Evolutionary conservation across 495 filamentous ascomycete genomes (phyloP).

Genomic region (Xylaria flabelliformis): DNA sequence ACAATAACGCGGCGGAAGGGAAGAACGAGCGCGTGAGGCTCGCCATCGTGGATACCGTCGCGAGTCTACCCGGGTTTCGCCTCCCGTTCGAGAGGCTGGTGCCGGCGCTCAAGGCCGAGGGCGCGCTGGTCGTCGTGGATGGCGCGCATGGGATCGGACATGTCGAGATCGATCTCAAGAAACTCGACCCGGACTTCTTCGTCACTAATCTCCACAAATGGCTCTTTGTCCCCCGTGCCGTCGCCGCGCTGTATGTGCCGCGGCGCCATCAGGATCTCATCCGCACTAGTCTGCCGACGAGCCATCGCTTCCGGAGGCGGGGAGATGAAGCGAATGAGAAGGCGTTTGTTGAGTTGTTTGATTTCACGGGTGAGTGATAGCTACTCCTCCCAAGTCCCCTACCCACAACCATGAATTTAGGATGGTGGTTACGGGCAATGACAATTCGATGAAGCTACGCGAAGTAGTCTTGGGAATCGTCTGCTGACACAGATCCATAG

Average conservation of each 20-base stretch:
- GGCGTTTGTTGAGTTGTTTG: constrained; percentile 32
- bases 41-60: constrained; percentile 81
- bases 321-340: not conserved
- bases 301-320: constrained; percentile 55
- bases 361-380: constrained; percentile 33
- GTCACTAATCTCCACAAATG: constrained; percentile 90
- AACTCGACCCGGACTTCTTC: constrained; percentile 81
- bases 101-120: constrained; percentile 65
- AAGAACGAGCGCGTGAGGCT: constrained; percentile 57
- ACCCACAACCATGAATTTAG: too few species aligned
- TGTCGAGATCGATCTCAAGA: constrained; percentile 67
- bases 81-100: constrained; percentile 78
- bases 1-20: constrained; percentile 40
- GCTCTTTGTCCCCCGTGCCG: constrained; percentile 83
- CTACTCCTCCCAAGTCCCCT: not conserved
- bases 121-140: constrained; percentile 71
- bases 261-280: constrained; percentile 73
- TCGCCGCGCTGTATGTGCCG: constrained; percentile 81
- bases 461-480: not conserved
- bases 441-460: not conserved
- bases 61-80: constrained; percentile 74
- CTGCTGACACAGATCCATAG: constrained; percentile 9
- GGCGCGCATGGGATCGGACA: constrained; percentile 85
- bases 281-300: constrained; percentile 76
- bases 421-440: not conserved